Evolutionary conservation across 2,329 filamentous ascomycete genomes (phyloP), one percentile per base, ranked within the genome.

Genomic region (Dothideomycetes sp.): DNA sequence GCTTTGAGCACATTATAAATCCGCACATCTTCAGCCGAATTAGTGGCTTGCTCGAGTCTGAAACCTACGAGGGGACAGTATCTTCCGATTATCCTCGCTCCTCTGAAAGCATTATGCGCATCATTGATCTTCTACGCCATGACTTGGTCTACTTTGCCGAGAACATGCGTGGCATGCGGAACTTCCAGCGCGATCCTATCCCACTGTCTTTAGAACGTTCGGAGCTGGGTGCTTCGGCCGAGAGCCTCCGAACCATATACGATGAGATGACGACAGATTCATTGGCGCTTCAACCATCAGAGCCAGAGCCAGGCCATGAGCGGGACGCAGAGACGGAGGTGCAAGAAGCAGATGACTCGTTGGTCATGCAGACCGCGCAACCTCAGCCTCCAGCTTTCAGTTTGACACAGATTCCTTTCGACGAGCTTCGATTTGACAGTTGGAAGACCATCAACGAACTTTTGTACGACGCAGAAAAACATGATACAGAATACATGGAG

Each of bases 381-480:
- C 28, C 43, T 11, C 13, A 28, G 6, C 34, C 46, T 12, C 32
- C 46, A 15, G 43, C 47, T 8, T 30, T 54, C n/a, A 59, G 54
- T 27, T 29, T 56, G 2, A 64, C 63, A 1, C 63, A 64, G 11
- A 59, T 69, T 20, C 57, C 64, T 0, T 51, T 70, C 11, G 62
- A 62, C 27, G 58, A 64, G 16, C 53, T 71, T 11, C 63, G 70
- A 25, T 73, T 67, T 51, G 59, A 63, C 44, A 70, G 70, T 44
- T 74, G 70, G 70, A 56, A 62, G 33, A 55, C 54, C 6, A 56
- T 73, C 33, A 65, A 68, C 38, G 60, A 67, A 35, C 54, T 73
- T 37, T 58, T 73, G 9, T 50, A 47, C 12, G 47, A 54, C 15
- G 45, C 57, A 4, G 50, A 56, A 25, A 41, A 46, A 30, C 48